phyloP scores from a whole-genome alignment of 2,329 filamentous ascomycete genomes.

The Metarhizium guizhouense region DNA sequence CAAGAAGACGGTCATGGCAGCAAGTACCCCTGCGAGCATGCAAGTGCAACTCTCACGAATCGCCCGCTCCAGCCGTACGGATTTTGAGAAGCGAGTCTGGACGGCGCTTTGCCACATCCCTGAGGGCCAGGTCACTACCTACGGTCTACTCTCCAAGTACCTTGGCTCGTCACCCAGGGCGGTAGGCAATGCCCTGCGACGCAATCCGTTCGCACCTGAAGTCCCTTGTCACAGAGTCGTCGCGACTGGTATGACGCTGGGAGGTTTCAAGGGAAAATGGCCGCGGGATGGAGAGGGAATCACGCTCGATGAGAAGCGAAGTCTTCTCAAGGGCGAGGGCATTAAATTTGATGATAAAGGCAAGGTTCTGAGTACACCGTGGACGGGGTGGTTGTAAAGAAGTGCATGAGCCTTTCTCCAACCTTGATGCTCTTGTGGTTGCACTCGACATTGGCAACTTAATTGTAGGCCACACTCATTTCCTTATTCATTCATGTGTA shows the following conservation, averaged over 20 bases:
- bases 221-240: slow-evolving; percentile 79
- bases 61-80: slow-evolving; percentile 33
- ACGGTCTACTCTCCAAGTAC: slow-evolving; percentile 60
- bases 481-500: not conserved
- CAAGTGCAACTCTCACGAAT: slow-evolving; percentile 35
- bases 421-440: not conserved
- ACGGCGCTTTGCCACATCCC: slow-evolving; percentile 69
- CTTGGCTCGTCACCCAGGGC: slow-evolving; percentile 65
- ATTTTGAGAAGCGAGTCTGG: slow-evolving; percentile 59
- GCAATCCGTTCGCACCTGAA: slow-evolving; percentile 74
- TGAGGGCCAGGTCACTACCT: slow-evolving; percentile 65
- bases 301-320: slow-evolving; percentile 55
- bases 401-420: not conserved
- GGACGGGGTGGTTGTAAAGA: slow-evolving; percentile 28
- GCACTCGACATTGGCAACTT: not conserved
- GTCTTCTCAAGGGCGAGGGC: slow-evolving; percentile 53
- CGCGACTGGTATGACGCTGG: slow-evolving; percentile 60
- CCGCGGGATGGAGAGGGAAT: slow-evolving; percentile 51
- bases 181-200: slow-evolving; percentile 66
- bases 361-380: slow-evolving; percentile 50
- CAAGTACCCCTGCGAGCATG: slow-evolving; percentile 17
- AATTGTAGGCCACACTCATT: not conserved
- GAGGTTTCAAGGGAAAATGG: slow-evolving; percentile 63
- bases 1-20: not conserved
- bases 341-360: slow-evolving; percentile 53